Evolutionary conservation across 202 grass and related monocot genomes (phyloP), one percentile per base, ranked within the genome.

Genomic region (Schoenoplectus triqueter): DNA sequence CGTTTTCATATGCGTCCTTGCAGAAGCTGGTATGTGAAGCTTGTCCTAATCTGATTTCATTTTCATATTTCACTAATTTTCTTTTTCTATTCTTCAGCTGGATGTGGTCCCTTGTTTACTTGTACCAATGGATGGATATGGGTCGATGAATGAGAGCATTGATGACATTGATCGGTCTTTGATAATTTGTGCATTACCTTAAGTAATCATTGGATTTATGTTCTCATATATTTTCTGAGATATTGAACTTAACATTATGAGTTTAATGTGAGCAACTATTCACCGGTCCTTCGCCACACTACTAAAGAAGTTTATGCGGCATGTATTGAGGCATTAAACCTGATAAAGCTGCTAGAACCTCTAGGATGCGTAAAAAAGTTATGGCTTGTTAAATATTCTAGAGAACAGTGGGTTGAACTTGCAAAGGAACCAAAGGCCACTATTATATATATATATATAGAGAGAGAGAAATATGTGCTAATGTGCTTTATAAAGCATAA

Each of bases 31-130:
- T 31, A 31, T 31, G 31, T 31, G 31, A 31, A 31, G 31, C 31
- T 31, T 31, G 31, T 31, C 31, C 31, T 31, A 31, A 31, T 31
- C 31, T 31, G 31, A 31, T 31, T 31, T 31, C 31, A 31, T 31
- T 31, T 31, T 31, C 31, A 31, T 31, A 31, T 31, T 31, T 31
- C 31, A 31, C 31, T 31, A 31, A 31, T 31, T 31, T 31, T 31
- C 31, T 31, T 31, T 31, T 31, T 31, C 31, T 31, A 31, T 31
- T 15, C 57, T 89, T 87, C 81, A 98, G 95, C 91, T 98, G 93
- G 95, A 98, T 67, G 95, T 95, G 80, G 81, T 77, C 65, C 95
- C 95, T 0, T 98, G 92, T 88, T 91, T 98, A 79, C 95, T 98
- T 85, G 90, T 91, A 81, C 92, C 88, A 47, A 83, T 82, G 52